These are phyloP conservation scores for Pichia kluyveri DNA, from an alignment of 805 yeast species.

Conservation along the genomic window DNA sequence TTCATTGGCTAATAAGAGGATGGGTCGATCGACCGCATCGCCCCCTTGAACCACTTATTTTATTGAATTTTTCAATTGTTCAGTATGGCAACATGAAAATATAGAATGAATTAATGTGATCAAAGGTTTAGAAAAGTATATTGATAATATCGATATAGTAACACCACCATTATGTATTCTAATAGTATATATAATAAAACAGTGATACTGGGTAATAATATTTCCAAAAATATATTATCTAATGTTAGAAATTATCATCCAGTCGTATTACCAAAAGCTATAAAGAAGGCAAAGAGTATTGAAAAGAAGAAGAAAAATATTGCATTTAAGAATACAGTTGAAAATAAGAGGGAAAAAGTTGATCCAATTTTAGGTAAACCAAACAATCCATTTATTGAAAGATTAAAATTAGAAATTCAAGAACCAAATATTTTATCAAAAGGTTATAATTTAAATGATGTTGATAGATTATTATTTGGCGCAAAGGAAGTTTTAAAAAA, in stretches of 20 bases:
- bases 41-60: constrained; percentile 8
- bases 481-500: constrained; percentile 56
- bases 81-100: too few species aligned
- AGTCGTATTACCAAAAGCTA: constrained; percentile 7
- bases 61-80: too few species aligned
- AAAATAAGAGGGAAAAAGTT: constrained; percentile 29
- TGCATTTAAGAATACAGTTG: constrained; percentile 13
- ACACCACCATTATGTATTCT: not conserved
- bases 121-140: too few species aligned
- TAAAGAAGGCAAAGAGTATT: constrained; percentile 9
- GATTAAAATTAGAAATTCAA: constrained; percentile 56
- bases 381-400: constrained; percentile 54
- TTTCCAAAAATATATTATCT: not conserved
- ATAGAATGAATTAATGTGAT: too few species aligned
- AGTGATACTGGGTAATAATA: too few species aligned
- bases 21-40: constrained; percentile 3
- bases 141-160: too few species aligned
- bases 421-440: constrained; percentile 59
- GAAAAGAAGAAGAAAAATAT: constrained; percentile 24
- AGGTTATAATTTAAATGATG: constrained; percentile 52
- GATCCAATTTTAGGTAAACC: constrained; percentile 83
- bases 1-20: not conserved
- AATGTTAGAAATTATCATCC: not conserved
- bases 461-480: constrained; percentile 69
- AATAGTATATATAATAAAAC: not conserved